Evolutionary conservation across 129 eudicot species (phyloP).

Genomic region (Chrysanthemum makinoi): DNA sequence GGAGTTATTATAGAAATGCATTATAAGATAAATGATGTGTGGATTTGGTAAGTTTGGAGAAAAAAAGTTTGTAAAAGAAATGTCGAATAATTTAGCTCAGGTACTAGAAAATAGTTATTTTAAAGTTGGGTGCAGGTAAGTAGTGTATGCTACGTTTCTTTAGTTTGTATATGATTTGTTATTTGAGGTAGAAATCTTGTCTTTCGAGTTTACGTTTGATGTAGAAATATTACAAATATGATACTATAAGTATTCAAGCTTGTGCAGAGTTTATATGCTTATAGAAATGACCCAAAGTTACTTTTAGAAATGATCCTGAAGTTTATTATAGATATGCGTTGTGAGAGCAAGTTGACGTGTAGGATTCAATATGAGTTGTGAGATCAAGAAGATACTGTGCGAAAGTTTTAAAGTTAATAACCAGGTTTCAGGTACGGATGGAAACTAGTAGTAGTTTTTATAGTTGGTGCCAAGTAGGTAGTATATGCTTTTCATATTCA

Average conservation of each 20-base stretch:
- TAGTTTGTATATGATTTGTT: neutral
- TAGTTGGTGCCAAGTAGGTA: slow-evolving; percentile 8
- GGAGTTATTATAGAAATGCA: too few species aligned
- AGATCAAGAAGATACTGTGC: neutral
- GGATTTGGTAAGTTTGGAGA: too few species aligned
- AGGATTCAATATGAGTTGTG: neutral
- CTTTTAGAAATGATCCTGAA: neutral
- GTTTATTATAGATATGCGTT: neutral
- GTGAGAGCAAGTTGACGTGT: neutral
- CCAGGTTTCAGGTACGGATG: neutral
- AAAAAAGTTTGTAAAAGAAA: too few species aligned
- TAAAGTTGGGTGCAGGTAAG: too few species aligned
- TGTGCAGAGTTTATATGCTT: neutral
- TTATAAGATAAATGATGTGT: too few species aligned
- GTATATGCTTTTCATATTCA: slow-evolving; percentile 3
- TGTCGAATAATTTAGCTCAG: too few species aligned
- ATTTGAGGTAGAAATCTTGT: neutral
- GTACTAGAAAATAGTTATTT: too few species aligned
- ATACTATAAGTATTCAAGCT: neutral
- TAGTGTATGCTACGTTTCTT: slow-evolving; percentile 4
- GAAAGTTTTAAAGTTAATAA: neutral
- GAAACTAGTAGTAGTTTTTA: neutral
- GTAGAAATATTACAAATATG: too few species aligned
- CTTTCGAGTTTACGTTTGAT: slow-evolving; percentile 9
- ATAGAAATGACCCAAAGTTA: neutral